Evolutionary conservation across 1,284 basidiomycete species (phyloP).

Genomic region (Amylostereum areolatum): DNA sequence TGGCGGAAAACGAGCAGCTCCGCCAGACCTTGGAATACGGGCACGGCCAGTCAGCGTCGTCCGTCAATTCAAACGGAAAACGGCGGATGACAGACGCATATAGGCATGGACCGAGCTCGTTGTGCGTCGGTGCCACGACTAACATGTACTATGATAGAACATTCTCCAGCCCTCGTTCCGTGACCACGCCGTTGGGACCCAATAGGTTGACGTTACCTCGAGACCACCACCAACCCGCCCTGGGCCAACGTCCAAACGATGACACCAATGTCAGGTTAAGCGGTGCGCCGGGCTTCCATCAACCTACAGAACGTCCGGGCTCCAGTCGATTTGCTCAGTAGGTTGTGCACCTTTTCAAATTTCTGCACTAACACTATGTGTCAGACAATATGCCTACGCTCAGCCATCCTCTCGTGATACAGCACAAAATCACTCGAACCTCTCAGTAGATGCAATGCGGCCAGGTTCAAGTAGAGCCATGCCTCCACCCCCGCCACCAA

Average conservation of each 20-base stretch:
- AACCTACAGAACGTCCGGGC: slow-evolving; percentile 29
- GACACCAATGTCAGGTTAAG: not conserved
- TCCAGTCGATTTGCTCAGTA: slow-evolving; percentile 46
- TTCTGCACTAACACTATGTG: not conserved
- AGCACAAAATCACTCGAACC: slow-evolving; percentile 23
- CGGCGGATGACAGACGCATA: slow-evolving; percentile 44
- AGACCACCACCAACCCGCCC: slow-evolving; percentile 40
- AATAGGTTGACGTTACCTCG: slow-evolving; percentile 54
- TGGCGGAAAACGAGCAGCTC: slow-evolving; percentile 42
- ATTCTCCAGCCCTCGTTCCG: slow-evolving; percentile 52
- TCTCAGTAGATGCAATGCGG: not conserved
- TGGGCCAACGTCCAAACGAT: slow-evolving; percentile 24
- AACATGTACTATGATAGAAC: slow-evolving; percentile 20
- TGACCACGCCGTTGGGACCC: slow-evolving; percentile 44
- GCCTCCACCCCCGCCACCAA: slow-evolving; percentile 17
- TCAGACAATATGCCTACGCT: not conserved
- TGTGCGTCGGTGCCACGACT: too few species aligned
- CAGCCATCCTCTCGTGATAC: slow-evolving; percentile 28
- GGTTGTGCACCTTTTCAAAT: slow-evolving; percentile 14
- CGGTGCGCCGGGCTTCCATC: not conserved
- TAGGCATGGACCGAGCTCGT: slow-evolving; percentile 31
- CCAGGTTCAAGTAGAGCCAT: slow-evolving; percentile 6
- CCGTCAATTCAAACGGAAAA: slow-evolving; percentile 54
- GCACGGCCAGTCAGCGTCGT: slow-evolving; percentile 27
- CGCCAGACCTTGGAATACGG: slow-evolving; percentile 29